A percentile compares a stretch with the other conserved stretches of the same genome.
phyloP scores from a whole-genome alignment of 352 stramenopile species.

The Globisporangium alternatum region DNA sequence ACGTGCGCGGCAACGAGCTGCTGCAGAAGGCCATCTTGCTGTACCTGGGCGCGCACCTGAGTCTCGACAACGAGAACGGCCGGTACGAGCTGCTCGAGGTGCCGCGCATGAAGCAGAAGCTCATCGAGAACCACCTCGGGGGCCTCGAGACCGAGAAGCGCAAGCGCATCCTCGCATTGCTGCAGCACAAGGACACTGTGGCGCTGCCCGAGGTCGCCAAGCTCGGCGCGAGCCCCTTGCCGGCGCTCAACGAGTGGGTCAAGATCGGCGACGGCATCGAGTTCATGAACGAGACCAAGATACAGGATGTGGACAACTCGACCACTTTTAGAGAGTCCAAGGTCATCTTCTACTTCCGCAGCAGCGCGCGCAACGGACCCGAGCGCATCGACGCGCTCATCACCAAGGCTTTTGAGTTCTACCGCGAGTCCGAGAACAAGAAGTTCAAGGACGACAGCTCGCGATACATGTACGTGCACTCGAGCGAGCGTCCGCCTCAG shows the following conservation, averaged over 20 bases:
- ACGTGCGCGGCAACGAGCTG: constrained; percentile 44
- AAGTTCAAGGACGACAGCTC: constrained; percentile 31
- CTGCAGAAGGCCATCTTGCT: constrained; percentile 54
- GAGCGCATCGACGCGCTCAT: constrained; percentile 35
- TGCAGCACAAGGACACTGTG: constrained; percentile 3
- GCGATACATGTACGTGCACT: constrained; percentile 45
- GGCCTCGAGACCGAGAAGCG: constrained; percentile 10
- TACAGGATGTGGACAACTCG: constrained; percentile 13
- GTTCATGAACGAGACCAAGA: constrained; percentile 31
- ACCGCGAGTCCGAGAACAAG: constrained; percentile 24
- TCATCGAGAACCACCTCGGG: constrained; percentile 4
- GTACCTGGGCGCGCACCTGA: constrained; percentile 38
- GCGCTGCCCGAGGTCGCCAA: constrained; percentile 1
- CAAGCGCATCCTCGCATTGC: constrained; percentile 4
- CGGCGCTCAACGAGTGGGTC: constrained; percentile 28
- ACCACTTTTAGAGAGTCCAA: constrained; percentile 9
- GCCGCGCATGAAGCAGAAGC: constrained; percentile 21
- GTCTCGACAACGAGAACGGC: constrained; percentile 35
- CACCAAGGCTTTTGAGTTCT: constrained; percentile 28
- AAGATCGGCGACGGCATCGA: constrained; percentile 21
- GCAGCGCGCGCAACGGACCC: constrained; percentile 20
- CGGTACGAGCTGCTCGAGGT: constrained; percentile 53
- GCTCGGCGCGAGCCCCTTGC: constrained; percentile 16
- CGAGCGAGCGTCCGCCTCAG: constrained; percentile 16
- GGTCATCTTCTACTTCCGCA: constrained; percentile 24